phyloP scores from a whole-genome alignment of 106 monocot genomes.

The Hemerocallis citrina region DNA sequence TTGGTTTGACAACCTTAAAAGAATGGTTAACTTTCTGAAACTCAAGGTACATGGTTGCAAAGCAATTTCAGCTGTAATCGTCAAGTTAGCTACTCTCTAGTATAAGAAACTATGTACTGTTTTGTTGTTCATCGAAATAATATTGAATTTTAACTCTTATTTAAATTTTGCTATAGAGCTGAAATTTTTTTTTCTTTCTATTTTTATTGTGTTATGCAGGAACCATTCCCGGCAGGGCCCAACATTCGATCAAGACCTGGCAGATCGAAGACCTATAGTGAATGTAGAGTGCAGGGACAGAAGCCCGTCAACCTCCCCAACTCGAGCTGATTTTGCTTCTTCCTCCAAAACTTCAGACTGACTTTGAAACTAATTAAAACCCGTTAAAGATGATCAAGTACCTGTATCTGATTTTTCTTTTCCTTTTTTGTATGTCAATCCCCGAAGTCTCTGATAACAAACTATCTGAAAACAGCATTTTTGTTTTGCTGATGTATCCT shows the following conservation, averaged over 20 bases:
- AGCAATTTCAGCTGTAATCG: too few relatives aligned
- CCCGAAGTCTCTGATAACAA: not conserved
- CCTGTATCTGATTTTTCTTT: not conserved
- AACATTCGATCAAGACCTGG: slow-evolving; percentile 56
- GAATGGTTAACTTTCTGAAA: too few relatives aligned
- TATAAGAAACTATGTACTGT: too few relatives aligned
- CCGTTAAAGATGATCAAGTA: too few relatives aligned
- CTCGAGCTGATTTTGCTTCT: slow-evolving; percentile 12
- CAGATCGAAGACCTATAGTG: slow-evolving; percentile 22
- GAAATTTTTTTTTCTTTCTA: not conserved
- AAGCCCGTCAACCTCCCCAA: slow-evolving; percentile 17
- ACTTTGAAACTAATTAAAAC: slow-evolving; percentile 10
- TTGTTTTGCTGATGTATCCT: too few relatives aligned
- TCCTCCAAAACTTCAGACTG: slow-evolving; percentile 35
- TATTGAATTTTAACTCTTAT: not conserved
- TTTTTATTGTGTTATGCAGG: slow-evolving; percentile 20
- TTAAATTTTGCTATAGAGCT: too few relatives aligned
- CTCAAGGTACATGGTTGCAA: too few relatives aligned
- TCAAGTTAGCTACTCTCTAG: too few relatives aligned
- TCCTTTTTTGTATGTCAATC: not conserved
- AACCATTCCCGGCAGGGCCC: slow-evolving; percentile 56
- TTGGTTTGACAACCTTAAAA: not conserved
- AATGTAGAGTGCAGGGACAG: slow-evolving; percentile 39
- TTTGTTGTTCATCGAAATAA: too few relatives aligned
- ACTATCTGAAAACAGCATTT: too few relatives aligned